Conservation (phyloP, 2,329 filamentous ascomycete species). For the Trichoderma lentiforme region DNA sequence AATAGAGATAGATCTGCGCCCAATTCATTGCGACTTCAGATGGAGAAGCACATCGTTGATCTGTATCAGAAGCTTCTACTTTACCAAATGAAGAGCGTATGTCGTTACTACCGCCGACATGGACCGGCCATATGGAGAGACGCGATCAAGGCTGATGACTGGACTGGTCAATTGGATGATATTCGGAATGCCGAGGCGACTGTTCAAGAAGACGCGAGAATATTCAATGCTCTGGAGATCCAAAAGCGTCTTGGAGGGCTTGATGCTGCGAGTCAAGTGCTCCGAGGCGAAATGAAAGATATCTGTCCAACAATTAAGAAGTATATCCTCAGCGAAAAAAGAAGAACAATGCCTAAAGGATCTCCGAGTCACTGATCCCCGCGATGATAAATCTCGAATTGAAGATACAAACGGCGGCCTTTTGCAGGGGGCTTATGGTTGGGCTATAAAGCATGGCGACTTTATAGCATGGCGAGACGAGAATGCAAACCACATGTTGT, state of each 20-base stretch:
- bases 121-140: background rate
- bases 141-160: background rate
- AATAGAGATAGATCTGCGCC: background rate
- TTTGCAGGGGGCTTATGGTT: constrained; percentile 30
- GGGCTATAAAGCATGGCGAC: constrained; percentile 31
- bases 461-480: constrained; percentile 24
- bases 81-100: background rate
- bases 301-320: background rate
- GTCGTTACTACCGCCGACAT: background rate
- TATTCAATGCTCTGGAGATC: too few species aligned
- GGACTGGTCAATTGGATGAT: background rate
- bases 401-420: constrained; percentile 35
- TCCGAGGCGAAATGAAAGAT: background rate
- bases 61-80: background rate
- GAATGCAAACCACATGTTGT: constrained; percentile 29
- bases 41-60: background rate
- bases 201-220: background rate
- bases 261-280: background rate
- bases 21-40: background rate
- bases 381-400: constrained; percentile 34
- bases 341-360: constrained; percentile 22
- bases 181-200: background rate
- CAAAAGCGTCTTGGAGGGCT: background rate
- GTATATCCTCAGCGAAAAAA: background rate
- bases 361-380: constrained; percentile 28